A percentile compares a stretch with the other conserved stretches of the same genome.
These are phyloP conservation scores for Vavraia culicis DNA, from an alignment of 371 early-diverging fungal genomes.

Conservation along the genomic window DNA sequence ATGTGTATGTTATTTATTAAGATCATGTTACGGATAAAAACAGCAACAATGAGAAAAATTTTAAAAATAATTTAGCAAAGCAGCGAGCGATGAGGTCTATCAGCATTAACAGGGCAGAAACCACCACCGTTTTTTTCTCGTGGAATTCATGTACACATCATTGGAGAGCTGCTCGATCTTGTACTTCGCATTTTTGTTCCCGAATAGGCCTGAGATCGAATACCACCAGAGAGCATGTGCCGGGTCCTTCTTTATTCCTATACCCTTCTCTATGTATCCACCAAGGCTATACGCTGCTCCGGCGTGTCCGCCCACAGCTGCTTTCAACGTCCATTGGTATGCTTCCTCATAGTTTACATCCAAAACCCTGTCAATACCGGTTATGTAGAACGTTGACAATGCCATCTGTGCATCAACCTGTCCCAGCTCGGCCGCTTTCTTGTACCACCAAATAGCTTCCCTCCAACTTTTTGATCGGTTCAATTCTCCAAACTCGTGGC, in stretches of 20 bases:
- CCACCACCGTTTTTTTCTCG: too few relatives aligned
- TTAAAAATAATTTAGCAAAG: too few relatives aligned
- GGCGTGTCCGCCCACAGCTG: slow-evolving; percentile 56
- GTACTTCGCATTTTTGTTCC: too few relatives aligned
- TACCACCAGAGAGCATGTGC: slow-evolving; percentile 44
- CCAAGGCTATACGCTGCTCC: slow-evolving; percentile 78
- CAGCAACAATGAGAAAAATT: too few relatives aligned
- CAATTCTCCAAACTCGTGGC: slow-evolving; percentile 37
- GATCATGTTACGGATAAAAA: too few relatives aligned
- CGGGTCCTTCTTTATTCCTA: slow-evolving; percentile 29
- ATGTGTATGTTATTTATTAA: too few relatives aligned
- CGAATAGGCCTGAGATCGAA: slow-evolving; percentile 12
- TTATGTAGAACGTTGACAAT: slow-evolving; percentile 74
- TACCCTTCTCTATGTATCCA: slow-evolving; percentile 58
- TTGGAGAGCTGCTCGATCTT: too few relatives aligned
- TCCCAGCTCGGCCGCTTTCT: slow-evolving; percentile 63
- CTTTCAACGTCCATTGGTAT: slow-evolving; percentile 59
- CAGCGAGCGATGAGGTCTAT: too few relatives aligned
- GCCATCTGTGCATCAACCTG: slow-evolving; percentile 71
- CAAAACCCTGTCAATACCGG: slow-evolving; percentile 56
- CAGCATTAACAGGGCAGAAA: too few relatives aligned
- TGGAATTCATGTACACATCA: too few relatives aligned
- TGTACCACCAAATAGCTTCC: slow-evolving; percentile 69
- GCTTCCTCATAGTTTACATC: slow-evolving; percentile 63
- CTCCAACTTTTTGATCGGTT: slow-evolving; percentile 1